phyloP scores from a whole-genome alignment of 441 rosid species.

The Aquilaria agallochum region DNA sequence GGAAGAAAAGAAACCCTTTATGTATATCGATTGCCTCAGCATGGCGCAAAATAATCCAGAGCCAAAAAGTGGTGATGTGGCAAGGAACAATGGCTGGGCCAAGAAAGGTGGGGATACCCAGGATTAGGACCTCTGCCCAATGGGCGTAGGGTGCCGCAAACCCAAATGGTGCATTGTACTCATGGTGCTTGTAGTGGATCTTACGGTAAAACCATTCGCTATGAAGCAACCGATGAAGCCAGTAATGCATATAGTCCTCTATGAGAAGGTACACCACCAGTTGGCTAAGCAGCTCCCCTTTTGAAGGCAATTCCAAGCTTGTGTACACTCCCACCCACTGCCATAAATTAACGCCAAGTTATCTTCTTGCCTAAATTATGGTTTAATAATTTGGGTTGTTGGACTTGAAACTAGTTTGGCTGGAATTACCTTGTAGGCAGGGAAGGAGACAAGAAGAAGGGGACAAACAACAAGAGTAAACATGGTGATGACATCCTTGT shows the following conservation, averaged over 20 bases:
- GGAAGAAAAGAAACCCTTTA: not conserved
- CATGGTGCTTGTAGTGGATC: slow-evolving; percentile 21
- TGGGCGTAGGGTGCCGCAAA: slow-evolving; percentile 24
- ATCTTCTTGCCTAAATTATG: not conserved
- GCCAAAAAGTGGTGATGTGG: slow-evolving; percentile 22
- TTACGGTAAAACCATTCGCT: slow-evolving; percentile 19
- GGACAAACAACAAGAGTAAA: slow-evolving; percentile 27
- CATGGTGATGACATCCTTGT: slow-evolving; percentile 18
- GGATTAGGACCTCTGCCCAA: slow-evolving; percentile 20
- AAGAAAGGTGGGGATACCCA: slow-evolving; percentile 19
- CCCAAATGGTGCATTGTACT: slow-evolving; percentile 19
- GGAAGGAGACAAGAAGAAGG: slow-evolving; percentile 27
- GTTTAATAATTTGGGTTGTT: not conserved
- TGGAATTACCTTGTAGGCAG: slow-evolving; percentile 5
- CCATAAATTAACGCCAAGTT: not conserved
- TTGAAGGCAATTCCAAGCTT: slow-evolving; percentile 18
- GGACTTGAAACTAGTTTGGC: not conserved
- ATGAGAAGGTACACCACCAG: slow-evolving; percentile 16
- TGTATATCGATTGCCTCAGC: not conserved
- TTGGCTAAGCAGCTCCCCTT: slow-evolving; percentile 17
- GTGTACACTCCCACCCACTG: slow-evolving; percentile 20
- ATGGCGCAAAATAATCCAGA: slow-evolving; percentile 23
- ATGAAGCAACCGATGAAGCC: slow-evolving; percentile 24
- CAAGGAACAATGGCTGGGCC: slow-evolving; percentile 25
- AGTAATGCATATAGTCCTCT: slow-evolving; percentile 24